Conservation (phyloP, 495 filamentous ascomycete genomes). For the Hypoxylon crocopeplum region DNA sequence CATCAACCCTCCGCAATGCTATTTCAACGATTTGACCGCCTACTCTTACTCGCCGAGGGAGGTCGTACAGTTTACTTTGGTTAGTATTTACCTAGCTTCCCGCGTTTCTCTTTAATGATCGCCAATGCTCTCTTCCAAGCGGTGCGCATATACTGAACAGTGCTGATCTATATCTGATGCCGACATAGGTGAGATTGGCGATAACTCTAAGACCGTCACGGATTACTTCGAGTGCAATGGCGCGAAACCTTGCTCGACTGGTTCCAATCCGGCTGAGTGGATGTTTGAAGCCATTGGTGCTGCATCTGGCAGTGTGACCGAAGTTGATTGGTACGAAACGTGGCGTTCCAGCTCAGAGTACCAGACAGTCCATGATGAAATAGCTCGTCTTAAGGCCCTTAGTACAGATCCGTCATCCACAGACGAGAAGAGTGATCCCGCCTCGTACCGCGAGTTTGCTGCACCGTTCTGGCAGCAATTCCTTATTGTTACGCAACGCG, state of each 20-base stretch:
- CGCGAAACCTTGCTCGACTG: conserved; percentile 51
- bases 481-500: conserved; percentile 59
- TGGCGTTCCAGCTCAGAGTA: conserved; percentile 82
- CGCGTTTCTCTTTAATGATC: too few relatives aligned
- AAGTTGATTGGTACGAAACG: conserved; percentile 78
- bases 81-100: too few relatives aligned
- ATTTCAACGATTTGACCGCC: conserved; percentile 58
- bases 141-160: too few relatives aligned
- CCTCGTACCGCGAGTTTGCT: conserved; percentile 48
- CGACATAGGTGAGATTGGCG: conserved; percentile 44
- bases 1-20: conserved; percentile 88
- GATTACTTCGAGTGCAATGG: conserved; percentile 61
- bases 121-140: too few relatives aligned
- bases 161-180: too few relatives aligned
- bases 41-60: conserved; percentile 59
- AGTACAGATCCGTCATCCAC: not conserved
- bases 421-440: conserved; percentile 52
- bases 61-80: conserved; percentile 63
- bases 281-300: conserved; percentile 94
- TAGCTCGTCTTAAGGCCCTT: conserved; percentile 40
- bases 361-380: conserved; percentile 66
- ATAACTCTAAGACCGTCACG: conserved; percentile 37
- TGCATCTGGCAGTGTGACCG: conserved; percentile 74
- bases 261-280: conserved; percentile 70
- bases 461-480: conserved; percentile 64